Percentiles rank a stretch among this genome's conserved stretches.
phyloP scores from a whole-genome alignment of 176 grass and related monocot genomes.

The Puya raimondii region DNA sequence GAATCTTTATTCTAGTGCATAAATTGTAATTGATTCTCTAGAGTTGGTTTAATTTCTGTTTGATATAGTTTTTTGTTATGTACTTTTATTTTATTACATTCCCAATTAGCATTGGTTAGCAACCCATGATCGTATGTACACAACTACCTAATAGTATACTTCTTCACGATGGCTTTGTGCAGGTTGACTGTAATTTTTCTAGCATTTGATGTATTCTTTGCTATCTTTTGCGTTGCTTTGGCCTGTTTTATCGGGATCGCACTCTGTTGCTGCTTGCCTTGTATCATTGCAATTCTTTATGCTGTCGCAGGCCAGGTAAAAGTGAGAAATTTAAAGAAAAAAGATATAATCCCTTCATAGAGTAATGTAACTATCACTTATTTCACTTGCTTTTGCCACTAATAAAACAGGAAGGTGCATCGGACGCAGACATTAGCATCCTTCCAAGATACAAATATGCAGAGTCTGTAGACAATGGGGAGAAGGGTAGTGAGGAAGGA shows the following conservation, averaged over 20 bases:
- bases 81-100: too few species aligned
- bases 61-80: background rate
- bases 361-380: background rate
- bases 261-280: constrained; percentile 93
- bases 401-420: constrained; percentile 73
- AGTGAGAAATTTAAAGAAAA: background rate
- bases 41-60: constrained; percentile 4
- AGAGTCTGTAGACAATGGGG: background rate
- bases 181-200: constrained; percentile 85
- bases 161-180: constrained; percentile 1
- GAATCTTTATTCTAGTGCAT: too few species aligned
- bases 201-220: constrained; percentile 91
- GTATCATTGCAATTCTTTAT: constrained; percentile 89
- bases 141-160: background rate
- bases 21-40: too few species aligned
- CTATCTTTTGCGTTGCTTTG: constrained; percentile 80
- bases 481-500: constrained; percentile 18
- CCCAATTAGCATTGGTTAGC: too few species aligned
- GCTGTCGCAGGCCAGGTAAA: constrained; percentile 80
- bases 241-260: constrained; percentile 91
- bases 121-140: background rate
- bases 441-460: constrained; percentile 73
- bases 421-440: constrained; percentile 75
- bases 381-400: background rate
- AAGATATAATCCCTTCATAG: constrained; percentile 2